Conservation (phyloP, 306 rosid genomes). For the Senna siamea region DNA sequence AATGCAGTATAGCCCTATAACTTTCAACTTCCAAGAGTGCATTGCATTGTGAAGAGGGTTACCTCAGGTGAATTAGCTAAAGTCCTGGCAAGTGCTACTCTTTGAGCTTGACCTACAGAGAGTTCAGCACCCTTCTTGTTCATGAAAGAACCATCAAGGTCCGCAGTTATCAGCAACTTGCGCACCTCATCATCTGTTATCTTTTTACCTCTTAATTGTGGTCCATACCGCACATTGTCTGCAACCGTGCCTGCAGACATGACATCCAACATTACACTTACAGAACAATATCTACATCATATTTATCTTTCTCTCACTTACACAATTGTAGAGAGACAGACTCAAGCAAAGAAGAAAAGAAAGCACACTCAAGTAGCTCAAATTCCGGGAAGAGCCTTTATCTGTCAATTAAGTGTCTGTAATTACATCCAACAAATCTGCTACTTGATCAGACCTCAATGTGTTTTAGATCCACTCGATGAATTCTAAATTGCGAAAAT, state of each 20-base stretch:
- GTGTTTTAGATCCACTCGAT: not conserved
- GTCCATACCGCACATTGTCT: slow-evolving; percentile 84
- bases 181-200: slow-evolving; percentile 67
- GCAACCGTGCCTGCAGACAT: slow-evolving; percentile 74
- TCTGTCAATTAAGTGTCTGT: not conserved
- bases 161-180: slow-evolving; percentile 74
- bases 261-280: slow-evolving; percentile 1
- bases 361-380: too few relatives aligned
- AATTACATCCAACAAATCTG: slow-evolving; percentile 3
- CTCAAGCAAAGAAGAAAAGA: too few relatives aligned
- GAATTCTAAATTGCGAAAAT: not conserved
- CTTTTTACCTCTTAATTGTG: slow-evolving; percentile 67
- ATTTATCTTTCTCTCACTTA: too few relatives aligned
- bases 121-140: slow-evolving; percentile 66
- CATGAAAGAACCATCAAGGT: slow-evolving; percentile 71
- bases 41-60: slow-evolving; percentile 15
- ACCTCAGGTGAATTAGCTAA: slow-evolving; percentile 92
- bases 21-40: not conserved
- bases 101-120: slow-evolving; percentile 94
- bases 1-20: not conserved
- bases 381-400: too few relatives aligned
- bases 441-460: not conserved
- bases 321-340: too few relatives aligned
- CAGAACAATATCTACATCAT: too few relatives aligned
- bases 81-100: slow-evolving; percentile 96